A percentile compares a stretch with the other conserved stretches of the same genome.
phyloP scores from a whole-genome alignment of 2,329 filamentous ascomycete species.

The Anisogramma anomala region DNA sequence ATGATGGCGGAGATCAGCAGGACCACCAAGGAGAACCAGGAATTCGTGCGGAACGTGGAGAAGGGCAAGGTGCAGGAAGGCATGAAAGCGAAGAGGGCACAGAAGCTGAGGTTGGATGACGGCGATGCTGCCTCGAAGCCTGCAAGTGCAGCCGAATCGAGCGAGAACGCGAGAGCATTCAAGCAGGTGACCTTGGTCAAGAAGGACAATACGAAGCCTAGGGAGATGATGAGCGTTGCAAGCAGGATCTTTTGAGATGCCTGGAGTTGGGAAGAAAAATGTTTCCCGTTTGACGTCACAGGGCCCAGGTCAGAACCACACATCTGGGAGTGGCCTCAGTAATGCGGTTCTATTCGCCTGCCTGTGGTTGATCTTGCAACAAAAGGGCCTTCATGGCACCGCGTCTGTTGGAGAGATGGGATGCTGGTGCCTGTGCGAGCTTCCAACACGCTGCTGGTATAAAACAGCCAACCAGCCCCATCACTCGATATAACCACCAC shows the following conservation, averaged over 20 bases:
- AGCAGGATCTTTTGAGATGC: conserved; percentile 50
- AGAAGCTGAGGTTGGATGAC: conserved; percentile 28
- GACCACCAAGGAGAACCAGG: conserved; percentile 68
- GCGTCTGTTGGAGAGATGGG: neutral
- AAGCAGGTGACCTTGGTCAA: conserved; percentile 52
- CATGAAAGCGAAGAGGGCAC: conserved; percentile 52
- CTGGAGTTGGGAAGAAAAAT: neutral
- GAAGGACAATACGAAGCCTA: conserved; percentile 34
- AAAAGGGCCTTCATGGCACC: neutral
- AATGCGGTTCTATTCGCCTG: neutral
- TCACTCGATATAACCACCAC: neutral
- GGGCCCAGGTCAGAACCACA: too few species aligned
- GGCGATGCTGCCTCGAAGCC: conserved; percentile 19
- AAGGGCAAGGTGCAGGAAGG: conserved; percentile 66
- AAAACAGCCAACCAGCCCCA: neutral
- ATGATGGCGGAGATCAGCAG: conserved; percentile 68
- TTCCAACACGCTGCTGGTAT: neutral
- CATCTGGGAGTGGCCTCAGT: neutral
- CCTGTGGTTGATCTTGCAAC: neutral
- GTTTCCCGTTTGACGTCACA: neutral
- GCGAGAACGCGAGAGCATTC: conserved; percentile 42
- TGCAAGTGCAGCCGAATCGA: neutral
- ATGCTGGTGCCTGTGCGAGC: neutral
- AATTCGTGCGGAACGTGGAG: conserved; percentile 70
- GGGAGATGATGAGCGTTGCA: conserved; percentile 47